These are phyloP conservation scores for Neonectria punicea DNA, from an alignment of 2,329 filamentous ascomycete species.

Conservation along the genomic window DNA sequence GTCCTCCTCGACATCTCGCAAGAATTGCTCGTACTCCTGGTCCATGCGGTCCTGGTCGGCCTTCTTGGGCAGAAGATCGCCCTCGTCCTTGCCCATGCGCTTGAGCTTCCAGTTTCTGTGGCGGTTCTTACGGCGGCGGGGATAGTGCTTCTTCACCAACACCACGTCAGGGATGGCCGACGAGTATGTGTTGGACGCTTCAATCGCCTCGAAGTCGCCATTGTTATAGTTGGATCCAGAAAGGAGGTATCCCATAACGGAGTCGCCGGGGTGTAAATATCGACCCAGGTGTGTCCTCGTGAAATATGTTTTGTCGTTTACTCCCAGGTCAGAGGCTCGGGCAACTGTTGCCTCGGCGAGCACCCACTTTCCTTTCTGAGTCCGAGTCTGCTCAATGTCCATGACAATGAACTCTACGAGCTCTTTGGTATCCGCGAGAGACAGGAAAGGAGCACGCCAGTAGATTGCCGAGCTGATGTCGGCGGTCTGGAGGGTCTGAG, in stretches of 20 bases:
- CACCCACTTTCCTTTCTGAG: constrained; percentile 81
- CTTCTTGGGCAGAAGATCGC: constrained; percentile 86
- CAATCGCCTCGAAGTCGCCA: constrained; percentile 82
- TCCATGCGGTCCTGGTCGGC: constrained; percentile 89
- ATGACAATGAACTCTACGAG: constrained; percentile 94
- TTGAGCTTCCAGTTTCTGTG: constrained; percentile 92
- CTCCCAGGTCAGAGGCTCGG: constrained; percentile 84
- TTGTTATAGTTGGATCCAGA: constrained; percentile 95
- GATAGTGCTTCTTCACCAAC: constrained; percentile 97
- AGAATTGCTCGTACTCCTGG: constrained; percentile 95
- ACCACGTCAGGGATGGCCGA: constrained; percentile 90
- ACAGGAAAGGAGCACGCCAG: constrained; percentile 89
- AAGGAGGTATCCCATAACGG: constrained; percentile 93
- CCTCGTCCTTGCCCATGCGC: constrained; percentile 91
- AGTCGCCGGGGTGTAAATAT: constrained; percentile 88
- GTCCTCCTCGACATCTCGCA: constrained; percentile 97
- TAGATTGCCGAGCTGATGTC: constrained; percentile 86
- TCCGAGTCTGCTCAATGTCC: constrained; percentile 86
- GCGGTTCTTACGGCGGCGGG: constrained; percentile 82
- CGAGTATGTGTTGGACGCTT: constrained; percentile 78
- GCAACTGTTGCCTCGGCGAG: constrained; percentile 91
- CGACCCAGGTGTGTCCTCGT: constrained; percentile 89
- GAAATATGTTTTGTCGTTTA: constrained; percentile 89
- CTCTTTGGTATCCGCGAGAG: constrained; percentile 84
- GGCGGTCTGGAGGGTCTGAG: constrained; percentile 88